These are phyloP conservation scores for Scheffersomyces spartinae DNA, from an alignment of 805 yeast species.

Conservation along the genomic window DNA sequence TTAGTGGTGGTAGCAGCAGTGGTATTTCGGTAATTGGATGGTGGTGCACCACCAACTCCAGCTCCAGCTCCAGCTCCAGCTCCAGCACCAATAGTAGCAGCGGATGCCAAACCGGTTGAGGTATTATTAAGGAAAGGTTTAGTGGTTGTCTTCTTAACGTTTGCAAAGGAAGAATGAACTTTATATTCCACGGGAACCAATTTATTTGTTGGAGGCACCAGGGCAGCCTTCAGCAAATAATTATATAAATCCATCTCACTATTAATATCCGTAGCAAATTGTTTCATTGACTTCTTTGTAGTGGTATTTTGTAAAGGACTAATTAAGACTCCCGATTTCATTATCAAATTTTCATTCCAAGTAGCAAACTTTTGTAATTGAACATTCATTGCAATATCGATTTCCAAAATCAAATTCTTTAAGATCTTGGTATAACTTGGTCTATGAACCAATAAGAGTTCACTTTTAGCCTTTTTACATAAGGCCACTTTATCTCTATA, in stretches of 20 bases:
- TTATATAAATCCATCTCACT: slow-evolving; percentile 74
- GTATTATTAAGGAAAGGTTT: slow-evolving; percentile 22
- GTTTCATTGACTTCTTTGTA: slow-evolving; percentile 56
- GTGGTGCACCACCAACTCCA: background rate
- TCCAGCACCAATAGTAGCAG: slow-evolving; percentile 10
- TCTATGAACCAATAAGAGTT: slow-evolving; percentile 58
- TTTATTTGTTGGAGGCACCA: slow-evolving; percentile 25
- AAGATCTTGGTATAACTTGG: slow-evolving; percentile 66
- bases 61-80: slow-evolving; percentile 7
- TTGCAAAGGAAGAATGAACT: slow-evolving; percentile 54
- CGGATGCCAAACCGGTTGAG: slow-evolving; percentile 15
- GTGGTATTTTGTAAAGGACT: slow-evolving; percentile 55
- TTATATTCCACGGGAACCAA: slow-evolving; percentile 61
- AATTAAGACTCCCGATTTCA: slow-evolving; percentile 77
- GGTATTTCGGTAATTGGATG: slow-evolving; percentile 1
- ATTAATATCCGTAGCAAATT: slow-evolving; percentile 65
- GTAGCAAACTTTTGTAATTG: slow-evolving; percentile 86
- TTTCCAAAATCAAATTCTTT: slow-evolving; percentile 69
- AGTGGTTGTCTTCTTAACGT: slow-evolving; percentile 12
- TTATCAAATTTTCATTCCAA: slow-evolving; percentile 69
- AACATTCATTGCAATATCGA: slow-evolving; percentile 81
- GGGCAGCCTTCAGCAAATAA: slow-evolving; percentile 42
- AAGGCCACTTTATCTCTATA: slow-evolving; percentile 66
- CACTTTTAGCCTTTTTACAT: slow-evolving; percentile 64
- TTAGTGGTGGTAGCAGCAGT: slow-evolving; percentile 5